Base-by-base conservation (phyloP, 2,329 filamentous ascomycete species). In the Sclerotinia glacialis region DNA sequence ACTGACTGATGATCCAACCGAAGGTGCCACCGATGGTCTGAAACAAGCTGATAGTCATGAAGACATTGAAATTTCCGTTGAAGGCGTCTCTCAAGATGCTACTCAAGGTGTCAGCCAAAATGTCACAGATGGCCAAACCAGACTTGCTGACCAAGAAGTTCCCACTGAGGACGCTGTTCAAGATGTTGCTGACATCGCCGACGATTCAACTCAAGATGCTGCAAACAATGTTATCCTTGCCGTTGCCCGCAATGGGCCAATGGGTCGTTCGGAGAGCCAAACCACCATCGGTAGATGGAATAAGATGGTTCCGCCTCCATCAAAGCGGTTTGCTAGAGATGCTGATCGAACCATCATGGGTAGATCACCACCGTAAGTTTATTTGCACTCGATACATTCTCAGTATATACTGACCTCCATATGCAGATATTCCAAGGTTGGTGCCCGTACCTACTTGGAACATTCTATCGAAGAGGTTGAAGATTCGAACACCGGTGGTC, bases 241-340 rank as follows among this genome's bases (percentile, higher is more conserved):
- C 18, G 16, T 60, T n/a, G 44, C 28, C 11, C 14, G 26, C 5
- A 18, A 21, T n/a, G n/a, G 28, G 11, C 4, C 44, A 23, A 60
- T 60, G 12, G 58, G n/a, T 23, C 28, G 58, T 6, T 60, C 58
- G 12, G 58, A 60, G 31, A 60, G 58, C 0, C 58, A 60, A 31
- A 47, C 44, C 6, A 60, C 58, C 1, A 23, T 60, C 6, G 56
- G 28, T 18, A 18, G 58, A 34, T 16, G 23, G 14, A 47, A 31
- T n/a, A 47, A 6, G 26, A 60, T 60, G 58, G 44, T 34, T 16
- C 28, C 46, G 8, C 44, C 46, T 14, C 58, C 58, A 8, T 37
- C 44, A 16, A 60, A 46, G 28, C 58, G 44, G 8, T 60, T 49
- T 42, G 58, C 58, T 49, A 34, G 58, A 18, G 31, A 60, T 6